Base-by-base conservation (phyloP, 179 eudicot genomes). In the Corrigiola litoralis region DNA sequence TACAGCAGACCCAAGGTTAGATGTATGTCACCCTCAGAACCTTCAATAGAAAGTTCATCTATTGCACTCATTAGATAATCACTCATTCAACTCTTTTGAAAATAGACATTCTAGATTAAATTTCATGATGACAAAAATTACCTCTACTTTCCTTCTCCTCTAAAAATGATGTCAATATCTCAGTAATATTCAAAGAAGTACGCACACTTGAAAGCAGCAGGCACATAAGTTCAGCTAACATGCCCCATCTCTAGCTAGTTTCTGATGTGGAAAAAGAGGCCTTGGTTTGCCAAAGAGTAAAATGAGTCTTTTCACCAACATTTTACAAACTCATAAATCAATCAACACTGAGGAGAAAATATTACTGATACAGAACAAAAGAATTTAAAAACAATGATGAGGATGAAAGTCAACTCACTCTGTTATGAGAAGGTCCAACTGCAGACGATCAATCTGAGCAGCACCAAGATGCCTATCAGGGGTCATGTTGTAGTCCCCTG, bases 381-480 rank as follows among this genome's bases (percentile, higher is more conserved):
- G 44, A 25, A 25, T 29, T n/a, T 0, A 58, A 25, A 31, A 4
- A 34, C 37, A 51, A 18, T 34, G 27, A 17, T 13, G 9, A 44
- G 3, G 6, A n/a, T 6, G 4, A 13, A 28, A 28, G 12, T 28
- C 12, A 31, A 32, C 87, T 73, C 78, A 90, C 95, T 90, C 97
- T 4, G 97, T 82, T 66, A 90, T 86, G 58, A 90, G 59, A 53
- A 90, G 87, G 79, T 90, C 97, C 79, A 90, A 72, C 72, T 77
- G 92, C 67, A 90, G 77, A 34, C 80, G 72, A 60, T 90, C 97
- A 77, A 90, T 88, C 74, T 91, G 87, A 68, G 96, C 97, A 45
- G 96, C 96, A 60, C 98, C 98, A 69, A 92, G 96, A 81, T 83
- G 95, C 70, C 95, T 89, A 80, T 92, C 98, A 45, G 98, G 91